Conservation (phyloP, 345 rosid species). For the Eutrema heterophyllum region DNA sequence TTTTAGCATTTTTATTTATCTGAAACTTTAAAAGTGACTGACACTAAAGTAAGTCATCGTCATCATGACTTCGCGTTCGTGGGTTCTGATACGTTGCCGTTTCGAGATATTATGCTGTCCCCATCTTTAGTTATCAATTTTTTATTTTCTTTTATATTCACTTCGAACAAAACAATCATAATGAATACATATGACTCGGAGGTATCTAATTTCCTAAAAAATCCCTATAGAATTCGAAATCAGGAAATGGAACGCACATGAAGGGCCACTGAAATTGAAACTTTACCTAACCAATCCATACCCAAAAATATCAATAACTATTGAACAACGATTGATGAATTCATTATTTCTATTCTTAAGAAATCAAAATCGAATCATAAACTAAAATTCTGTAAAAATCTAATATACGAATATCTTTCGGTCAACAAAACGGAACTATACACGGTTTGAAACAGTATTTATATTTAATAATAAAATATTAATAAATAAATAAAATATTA, state of each 20-base stretch:
- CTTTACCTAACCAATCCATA: not conserved
- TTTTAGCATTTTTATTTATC: slow-evolving; percentile 13
- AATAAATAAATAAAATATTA: no score
- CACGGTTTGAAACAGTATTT: no score
- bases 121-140: slow-evolving; percentile 12
- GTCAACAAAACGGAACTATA: no score
- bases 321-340: not conserved
- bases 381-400: no score
- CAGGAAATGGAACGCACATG: slow-evolving; percentile 18
- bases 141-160: not conserved
- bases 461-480: no score
- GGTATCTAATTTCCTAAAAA: not conserved
- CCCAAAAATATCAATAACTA: not conserved
- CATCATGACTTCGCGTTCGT: slow-evolving; percentile 17
- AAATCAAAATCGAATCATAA: not conserved
- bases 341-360: not conserved
- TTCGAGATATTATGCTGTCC: slow-evolving; percentile 20
- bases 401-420: no score
- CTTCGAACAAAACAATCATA: not conserved
- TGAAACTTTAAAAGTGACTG: slow-evolving; percentile 14
- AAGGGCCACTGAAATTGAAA: not conserved
- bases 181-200: not conserved
- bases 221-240: not conserved
- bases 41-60: slow-evolving; percentile 5
- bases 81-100: slow-evolving; percentile 21